Base-by-base conservation (phyloP, 441 rosid genomes). In the Brassica hybrid region DNA sequence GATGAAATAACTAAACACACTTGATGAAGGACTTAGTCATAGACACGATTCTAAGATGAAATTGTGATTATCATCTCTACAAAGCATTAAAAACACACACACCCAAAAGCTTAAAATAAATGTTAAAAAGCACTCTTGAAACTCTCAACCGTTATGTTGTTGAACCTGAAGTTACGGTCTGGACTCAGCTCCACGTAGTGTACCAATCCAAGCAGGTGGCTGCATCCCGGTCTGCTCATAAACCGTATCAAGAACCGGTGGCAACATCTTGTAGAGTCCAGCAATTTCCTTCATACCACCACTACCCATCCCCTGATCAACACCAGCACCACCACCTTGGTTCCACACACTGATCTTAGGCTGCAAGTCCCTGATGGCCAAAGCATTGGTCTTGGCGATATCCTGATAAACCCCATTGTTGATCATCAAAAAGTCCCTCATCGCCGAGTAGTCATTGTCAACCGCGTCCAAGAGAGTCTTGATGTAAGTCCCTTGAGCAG, bases 301-400 rank as follows among this genome's bases (percentile, higher is more conserved):
- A 74, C 78, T 73, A 10, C 25, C 52, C 12, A 30, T 14, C 48
- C 78, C 69, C 65, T 38, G 54, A 30, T 67, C 83, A 13, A 9
- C 65, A n/a, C 83, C 88, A n/a, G n/a, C n/a, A 52, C 8, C 63
- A 58, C 32, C 63, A 21, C 71, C 81, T 38, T 62, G 76, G 67
- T 81, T 89, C 95, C 94, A 90, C 9, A 90, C 76, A 75, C 94
- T 90, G 66, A 92, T 87, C 66, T 82, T 92, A 0, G 96, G 96
- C 63, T 88, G 85, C 58, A 90, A 14, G 56, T 91, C 96, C 0
- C 73, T 84, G 14, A 90, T 84, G 0, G 89, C 93, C 5, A 85
- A 69, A 0, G 92, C 91, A 25, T 90, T 92, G 43, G 84, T 71
- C 78, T 65, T 85, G 13, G 94, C 97, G 25, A 92, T 73, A 14